These are phyloP conservation scores for Zelonia costaricensis DNA, from an alignment of 208 protist genomes.

Conservation along the genomic window DNA sequence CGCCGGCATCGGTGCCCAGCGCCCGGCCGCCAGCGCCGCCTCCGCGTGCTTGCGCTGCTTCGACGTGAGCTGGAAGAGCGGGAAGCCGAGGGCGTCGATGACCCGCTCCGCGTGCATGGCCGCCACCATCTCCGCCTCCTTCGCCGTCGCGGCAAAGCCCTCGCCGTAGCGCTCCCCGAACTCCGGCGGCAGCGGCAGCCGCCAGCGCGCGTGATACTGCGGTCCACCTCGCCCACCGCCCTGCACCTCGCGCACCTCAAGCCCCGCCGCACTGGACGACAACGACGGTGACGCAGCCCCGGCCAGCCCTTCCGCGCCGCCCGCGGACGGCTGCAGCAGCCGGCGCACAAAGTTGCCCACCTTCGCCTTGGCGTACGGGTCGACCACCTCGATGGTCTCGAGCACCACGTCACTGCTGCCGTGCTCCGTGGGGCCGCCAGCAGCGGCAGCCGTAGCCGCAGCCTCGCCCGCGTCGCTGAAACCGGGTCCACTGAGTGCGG, in stretches of 20 bases:
- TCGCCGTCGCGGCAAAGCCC: conserved; percentile 66
- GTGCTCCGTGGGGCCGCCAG: neutral
- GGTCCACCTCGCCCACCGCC: conserved; percentile 2
- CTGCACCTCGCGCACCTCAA: conserved; percentile 67
- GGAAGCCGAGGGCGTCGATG: conserved; percentile 78
- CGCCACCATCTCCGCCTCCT: conserved; percentile 78
- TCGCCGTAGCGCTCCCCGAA: conserved; percentile 79
- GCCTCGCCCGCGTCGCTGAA: neutral
- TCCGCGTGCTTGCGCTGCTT: conserved; percentile 83
- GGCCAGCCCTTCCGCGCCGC: neutral
- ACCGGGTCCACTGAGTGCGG: neutral
- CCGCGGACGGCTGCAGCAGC: conserved; percentile 5
- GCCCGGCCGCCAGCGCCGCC: conserved; percentile 56
- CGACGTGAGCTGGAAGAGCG: conserved; percentile 76
- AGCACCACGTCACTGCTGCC: conserved; percentile 3
- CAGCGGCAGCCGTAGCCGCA: neutral
- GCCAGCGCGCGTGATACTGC: conserved; percentile 66
- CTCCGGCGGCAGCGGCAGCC: conserved; percentile 60
- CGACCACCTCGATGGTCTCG: conserved; percentile 47
- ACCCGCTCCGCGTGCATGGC: conserved; percentile 88
- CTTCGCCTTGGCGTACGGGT: conserved; percentile 73
- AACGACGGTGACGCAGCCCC: conserved; percentile 1
- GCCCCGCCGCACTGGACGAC: neutral
- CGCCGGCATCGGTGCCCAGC: conserved; percentile 50
- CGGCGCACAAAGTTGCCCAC: conserved; percentile 69